Conservation (phyloP, 371 early-diverging fungal genomes). For the Rhizopus sp. region DNA sequence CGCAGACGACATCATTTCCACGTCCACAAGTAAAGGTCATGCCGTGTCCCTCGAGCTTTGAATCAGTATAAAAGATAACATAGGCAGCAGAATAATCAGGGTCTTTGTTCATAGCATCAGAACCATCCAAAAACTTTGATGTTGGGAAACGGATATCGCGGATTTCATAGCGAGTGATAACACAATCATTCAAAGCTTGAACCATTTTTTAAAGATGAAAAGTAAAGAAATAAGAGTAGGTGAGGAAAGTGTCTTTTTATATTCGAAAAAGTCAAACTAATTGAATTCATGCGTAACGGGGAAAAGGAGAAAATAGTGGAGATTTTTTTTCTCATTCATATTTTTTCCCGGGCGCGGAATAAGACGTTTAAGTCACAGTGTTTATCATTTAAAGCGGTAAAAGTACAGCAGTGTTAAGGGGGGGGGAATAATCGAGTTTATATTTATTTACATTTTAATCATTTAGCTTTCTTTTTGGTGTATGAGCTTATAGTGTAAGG, state of each 20-base stretch:
- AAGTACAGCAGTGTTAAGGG: too few species aligned
- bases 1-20: slow-evolving; percentile 49
- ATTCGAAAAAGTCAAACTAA: not conserved
- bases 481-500: not conserved
- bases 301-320: slow-evolving; percentile 1
- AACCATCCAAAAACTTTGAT: slow-evolving; percentile 47
- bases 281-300: slow-evolving; percentile 1
- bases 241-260: not conserved
- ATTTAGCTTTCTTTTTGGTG: not conserved
- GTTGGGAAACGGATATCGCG: slow-evolving; percentile 57
- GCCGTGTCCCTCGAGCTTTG: slow-evolving; percentile 43
- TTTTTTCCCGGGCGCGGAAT: not conserved
- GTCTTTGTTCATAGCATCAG: slow-evolving; percentile 59
- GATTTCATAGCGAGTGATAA: slow-evolving; percentile 47
- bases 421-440: too few species aligned
- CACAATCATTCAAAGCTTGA: slow-evolving; percentile 18
- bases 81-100: slow-evolving; percentile 59
- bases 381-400: too few species aligned
- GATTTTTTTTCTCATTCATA: not conserved
- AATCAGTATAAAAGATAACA: slow-evolving; percentile 48
- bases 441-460: not conserved
- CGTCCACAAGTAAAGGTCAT: slow-evolving; percentile 57
- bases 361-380: not conserved
- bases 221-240: not conserved
- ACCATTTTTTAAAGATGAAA: slow-evolving; percentile 5